Base-by-base conservation (phyloP, 2,329 filamentous ascomycete genomes). In the Aspergillus unguis region DNA sequence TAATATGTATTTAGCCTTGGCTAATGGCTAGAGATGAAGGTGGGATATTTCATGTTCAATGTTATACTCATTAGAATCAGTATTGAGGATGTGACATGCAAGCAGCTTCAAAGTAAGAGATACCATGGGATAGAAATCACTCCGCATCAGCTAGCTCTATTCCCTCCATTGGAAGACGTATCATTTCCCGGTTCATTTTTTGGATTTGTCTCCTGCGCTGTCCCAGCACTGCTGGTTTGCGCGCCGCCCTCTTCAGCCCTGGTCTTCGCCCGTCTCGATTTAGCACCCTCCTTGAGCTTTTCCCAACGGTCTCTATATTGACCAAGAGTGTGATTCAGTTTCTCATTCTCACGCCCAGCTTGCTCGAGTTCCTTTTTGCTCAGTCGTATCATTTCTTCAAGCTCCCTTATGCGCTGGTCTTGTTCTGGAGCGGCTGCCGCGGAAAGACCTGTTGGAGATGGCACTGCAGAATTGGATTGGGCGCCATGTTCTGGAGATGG, bases 291-390 rank as follows among this genome's bases (percentile, higher is more conserved):
- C 68, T 87, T 87, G 59, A 89, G 68, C 60, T 82, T 83, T 68
- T 88, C 85, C 84, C 85, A 88, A 54, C 83, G 79, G 51, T 85
- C 81, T 46, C 82, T 68, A 65, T 87, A 87, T 51, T 78, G 72
- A 0, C 70, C 75, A 10, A 86, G 68, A 5, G 81, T 77, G 37
- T 70, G 75, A 50, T 74, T 77, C 44, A 85, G 67, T 66, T 83
- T 85, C 60, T 84, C 80, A 53, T 85, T 84, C 58, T 85, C 82
- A 45, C 75, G 77, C 8, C 72, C 84, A 44, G 90, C 74, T 43
- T 80, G 80, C 44, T 87, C 83, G 61, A 85, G 80, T 58, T 88
- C 83, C 59, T 80, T 81, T 49, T 79, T 72, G 54, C 81, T 74
- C 23, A 75, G 73, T 6, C 75, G 73, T 25, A 91, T 71, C 63